phyloP scores from a whole-genome alignment of 2,329 filamentous ascomycete species.

The Exserohilum turcica region DNA sequence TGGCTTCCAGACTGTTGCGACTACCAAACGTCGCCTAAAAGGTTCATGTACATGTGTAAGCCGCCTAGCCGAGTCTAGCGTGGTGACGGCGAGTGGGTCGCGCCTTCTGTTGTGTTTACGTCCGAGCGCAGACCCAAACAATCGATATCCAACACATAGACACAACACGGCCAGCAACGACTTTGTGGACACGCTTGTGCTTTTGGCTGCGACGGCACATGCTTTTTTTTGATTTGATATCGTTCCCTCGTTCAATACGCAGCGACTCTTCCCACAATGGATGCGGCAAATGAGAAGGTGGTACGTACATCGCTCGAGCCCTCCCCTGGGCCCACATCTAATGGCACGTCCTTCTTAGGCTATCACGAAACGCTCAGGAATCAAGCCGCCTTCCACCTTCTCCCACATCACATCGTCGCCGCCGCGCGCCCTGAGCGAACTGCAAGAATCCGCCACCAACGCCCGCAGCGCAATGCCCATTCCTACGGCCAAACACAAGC shows the following conservation, averaged over 20 bases:
- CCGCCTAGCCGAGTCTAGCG: slow-evolving; percentile 4
- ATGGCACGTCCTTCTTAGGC: slow-evolving; percentile 24
- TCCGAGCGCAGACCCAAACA: slow-evolving; percentile 17
- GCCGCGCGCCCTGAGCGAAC: slow-evolving; percentile 52
- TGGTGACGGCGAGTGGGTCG: slow-evolving; percentile 9
- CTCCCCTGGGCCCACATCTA: slow-evolving; percentile 17
- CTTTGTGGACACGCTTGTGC: slow-evolving; percentile 8
- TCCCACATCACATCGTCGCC: slow-evolving; percentile 30
- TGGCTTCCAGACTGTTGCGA: background rate
- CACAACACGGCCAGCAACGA: slow-evolving; percentile 5
- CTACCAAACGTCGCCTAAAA: too few relatives aligned
- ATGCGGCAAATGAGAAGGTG: slow-evolving; percentile 37
- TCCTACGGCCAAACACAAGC: slow-evolving; percentile 59
- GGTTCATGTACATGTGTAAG: background rate
- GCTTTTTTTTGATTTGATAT: slow-evolving; percentile 15
- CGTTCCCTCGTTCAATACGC: slow-evolving; percentile 6
- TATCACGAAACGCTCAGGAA: slow-evolving; percentile 36
- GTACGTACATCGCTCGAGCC: slow-evolving; percentile 23
- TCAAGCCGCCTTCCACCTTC: slow-evolving; percentile 38
- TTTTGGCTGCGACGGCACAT: slow-evolving; percentile 6
- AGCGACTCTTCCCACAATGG: slow-evolving; percentile 18
- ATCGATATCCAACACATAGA: slow-evolving; percentile 11
- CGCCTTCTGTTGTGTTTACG: slow-evolving; percentile 14
- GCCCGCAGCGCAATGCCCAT: slow-evolving; percentile 56
- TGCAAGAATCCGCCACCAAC: slow-evolving; percentile 60